A percentile compares a stretch with the other conserved stretches of the same genome.
phyloP scores from a whole-genome alignment of 345 rosid species.

The Schrenkiella parvula region DNA sequence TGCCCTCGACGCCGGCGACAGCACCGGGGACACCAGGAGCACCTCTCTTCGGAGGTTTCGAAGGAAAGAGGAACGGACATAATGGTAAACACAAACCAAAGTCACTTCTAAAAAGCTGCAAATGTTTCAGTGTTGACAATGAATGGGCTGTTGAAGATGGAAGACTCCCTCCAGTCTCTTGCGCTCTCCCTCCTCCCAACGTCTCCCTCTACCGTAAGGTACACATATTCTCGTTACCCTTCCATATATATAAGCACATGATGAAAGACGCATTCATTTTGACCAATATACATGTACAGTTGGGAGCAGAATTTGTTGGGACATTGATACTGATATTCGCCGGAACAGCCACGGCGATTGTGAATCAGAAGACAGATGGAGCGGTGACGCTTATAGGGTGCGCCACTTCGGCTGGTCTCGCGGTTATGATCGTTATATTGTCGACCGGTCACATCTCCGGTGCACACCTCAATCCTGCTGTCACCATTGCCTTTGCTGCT shows the following conservation, averaged over 20 bases:
- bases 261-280: not conserved
- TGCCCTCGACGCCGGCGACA: constrained; percentile 73
- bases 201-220: constrained; percentile 77
- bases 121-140: constrained; percentile 56
- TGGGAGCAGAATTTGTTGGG: constrained; percentile 91
- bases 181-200: constrained; percentile 64
- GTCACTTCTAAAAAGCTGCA: constrained; percentile 56
- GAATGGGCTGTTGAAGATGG: constrained; percentile 80
- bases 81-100: constrained; percentile 40
- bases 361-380: constrained; percentile 76
- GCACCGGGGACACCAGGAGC: constrained; percentile 70
- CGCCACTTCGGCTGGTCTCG: constrained; percentile 69
- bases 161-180: constrained; percentile 54
- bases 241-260: not conserved
- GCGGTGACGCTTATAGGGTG: constrained; percentile 70
- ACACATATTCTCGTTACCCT: not conserved
- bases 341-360: constrained; percentile 74
- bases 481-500: constrained; percentile 77
- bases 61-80: constrained; percentile 34
- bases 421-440: constrained; percentile 70
- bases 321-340: constrained; percentile 76
- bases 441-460: constrained; percentile 89
- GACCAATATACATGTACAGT: constrained; percentile 32
- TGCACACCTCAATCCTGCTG: constrained; percentile 81
- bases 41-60: constrained; percentile 40